phyloP scores from a whole-genome alignment of 2,329 filamentous ascomycete species.

The Tolypocladium ophioglossoides region DNA sequence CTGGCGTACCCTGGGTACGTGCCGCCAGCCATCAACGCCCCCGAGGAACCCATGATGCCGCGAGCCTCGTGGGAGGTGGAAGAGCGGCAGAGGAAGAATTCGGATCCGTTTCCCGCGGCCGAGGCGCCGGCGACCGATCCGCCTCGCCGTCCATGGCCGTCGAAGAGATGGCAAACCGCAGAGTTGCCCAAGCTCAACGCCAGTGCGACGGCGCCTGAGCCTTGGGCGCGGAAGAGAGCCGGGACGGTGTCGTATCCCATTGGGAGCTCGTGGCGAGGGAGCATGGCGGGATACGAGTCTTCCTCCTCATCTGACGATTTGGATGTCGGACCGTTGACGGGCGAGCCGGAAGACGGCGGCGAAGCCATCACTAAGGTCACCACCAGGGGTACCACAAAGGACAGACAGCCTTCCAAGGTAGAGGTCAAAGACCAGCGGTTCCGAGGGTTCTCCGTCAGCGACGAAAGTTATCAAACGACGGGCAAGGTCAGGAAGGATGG shows the following conservation, averaged over 20 bases:
- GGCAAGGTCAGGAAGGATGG: conserved; percentile 60
- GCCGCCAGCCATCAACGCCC: not conserved
- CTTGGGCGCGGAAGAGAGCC: not conserved
- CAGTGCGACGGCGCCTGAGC: not conserved
- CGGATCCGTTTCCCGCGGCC: not conserved
- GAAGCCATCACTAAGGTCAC: not conserved
- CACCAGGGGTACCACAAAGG: not conserved
- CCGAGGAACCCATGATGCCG: not conserved
- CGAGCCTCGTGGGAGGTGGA: not conserved
- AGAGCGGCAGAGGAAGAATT: not conserved
- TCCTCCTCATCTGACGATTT: not conserved
- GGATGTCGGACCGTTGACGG: not conserved
- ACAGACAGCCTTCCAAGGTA: not conserved
- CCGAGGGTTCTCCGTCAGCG: conserved; percentile 14
- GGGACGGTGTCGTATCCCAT: not conserved
- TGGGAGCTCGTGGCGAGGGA: not conserved
- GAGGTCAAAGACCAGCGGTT: not conserved
- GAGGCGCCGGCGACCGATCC: not conserved
- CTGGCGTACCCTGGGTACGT: not conserved
- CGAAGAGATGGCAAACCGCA: not conserved
- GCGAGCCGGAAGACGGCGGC: not conserved
- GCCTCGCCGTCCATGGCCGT: not conserved
- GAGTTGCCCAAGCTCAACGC: not conserved
- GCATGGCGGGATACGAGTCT: not conserved
- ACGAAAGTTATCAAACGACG: conserved; percentile 54